These are phyloP conservation scores for Globisporangium cylindrosporum DNA, from an alignment of 352 stramenopile genomes.

Conservation along the genomic window DNA sequence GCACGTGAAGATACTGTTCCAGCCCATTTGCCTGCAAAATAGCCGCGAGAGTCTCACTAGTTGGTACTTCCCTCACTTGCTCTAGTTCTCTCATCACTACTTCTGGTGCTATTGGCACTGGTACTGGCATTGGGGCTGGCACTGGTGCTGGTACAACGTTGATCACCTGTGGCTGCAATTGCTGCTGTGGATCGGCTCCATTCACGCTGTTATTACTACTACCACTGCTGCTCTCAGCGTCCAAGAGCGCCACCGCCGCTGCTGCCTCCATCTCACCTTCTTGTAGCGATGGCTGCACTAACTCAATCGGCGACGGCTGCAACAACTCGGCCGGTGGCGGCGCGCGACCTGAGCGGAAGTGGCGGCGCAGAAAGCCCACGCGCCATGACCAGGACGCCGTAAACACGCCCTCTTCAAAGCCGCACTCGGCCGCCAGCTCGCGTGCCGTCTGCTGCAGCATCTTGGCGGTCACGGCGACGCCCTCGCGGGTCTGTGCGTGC, in stretches of 20 bases:
- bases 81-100: neutral
- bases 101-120: neutral
- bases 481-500: slow-evolving; percentile 9
- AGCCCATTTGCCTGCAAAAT: slow-evolving; percentile 10
- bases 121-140: too few species aligned
- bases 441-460: slow-evolving; percentile 12
- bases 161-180: neutral
- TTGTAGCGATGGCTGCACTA: neutral
- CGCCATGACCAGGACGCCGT: slow-evolving; percentile 15
- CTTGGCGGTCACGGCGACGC: slow-evolving; percentile 13
- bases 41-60: slow-evolving; percentile 3
- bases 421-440: slow-evolving; percentile 1
- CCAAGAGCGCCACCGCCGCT: neutral
- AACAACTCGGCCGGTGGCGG: neutral
- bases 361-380: neutral
- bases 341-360: slow-evolving; percentile 6
- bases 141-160: neutral
- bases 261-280: neutral
- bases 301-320: neutral
- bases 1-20: slow-evolving; percentile 11
- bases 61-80: neutral
- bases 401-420: slow-evolving; percentile 9
- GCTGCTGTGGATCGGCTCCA: neutral
- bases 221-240: neutral
- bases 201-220: neutral